phyloP scores from a whole-genome alignment of 2,329 filamentous ascomycete genomes.

The Chrysosporium keratinophilum region DNA sequence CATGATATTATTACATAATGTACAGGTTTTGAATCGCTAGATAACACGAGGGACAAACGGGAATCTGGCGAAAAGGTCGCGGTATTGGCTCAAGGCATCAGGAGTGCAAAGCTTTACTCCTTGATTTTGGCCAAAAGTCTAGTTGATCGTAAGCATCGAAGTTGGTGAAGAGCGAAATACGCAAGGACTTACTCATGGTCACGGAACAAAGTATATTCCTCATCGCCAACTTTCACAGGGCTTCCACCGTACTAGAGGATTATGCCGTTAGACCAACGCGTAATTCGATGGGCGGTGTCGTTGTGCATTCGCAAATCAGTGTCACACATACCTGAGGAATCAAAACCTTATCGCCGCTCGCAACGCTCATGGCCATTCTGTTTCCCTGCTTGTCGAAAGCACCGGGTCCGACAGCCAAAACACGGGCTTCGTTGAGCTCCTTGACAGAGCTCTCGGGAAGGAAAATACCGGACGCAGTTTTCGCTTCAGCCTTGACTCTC shows the following conservation, averaged over 20 bases:
- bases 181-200: conserved; percentile 78
- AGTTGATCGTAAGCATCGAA: conserved; percentile 7
- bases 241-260: conserved; percentile 70
- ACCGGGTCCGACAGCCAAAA: conserved; percentile 88
- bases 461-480: conserved; percentile 95
- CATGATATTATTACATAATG: conserved; percentile 13
- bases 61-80: neutral
- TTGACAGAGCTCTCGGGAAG: conserved; percentile 94
- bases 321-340: conserved; percentile 71
- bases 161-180: neutral
- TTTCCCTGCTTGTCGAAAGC: conserved; percentile 79
- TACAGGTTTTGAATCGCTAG: conserved; percentile 11
- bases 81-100: neutral
- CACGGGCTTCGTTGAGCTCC: conserved; percentile 96
- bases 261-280: conserved; percentile 4
- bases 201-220: conserved; percentile 91
- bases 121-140: conserved; percentile 99
- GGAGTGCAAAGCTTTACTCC: conserved; percentile 52
- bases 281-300: neutral
- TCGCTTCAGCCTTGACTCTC: conserved; percentile 92
- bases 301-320: neutral
- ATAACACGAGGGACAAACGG: conserved; percentile 6
- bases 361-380: conserved; percentile 72
- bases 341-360: conserved; percentile 79
- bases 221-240: conserved; percentile 92